Evolutionary conservation across 257 asterid species (phyloP).

Genomic region (Petunia secreta): DNA sequence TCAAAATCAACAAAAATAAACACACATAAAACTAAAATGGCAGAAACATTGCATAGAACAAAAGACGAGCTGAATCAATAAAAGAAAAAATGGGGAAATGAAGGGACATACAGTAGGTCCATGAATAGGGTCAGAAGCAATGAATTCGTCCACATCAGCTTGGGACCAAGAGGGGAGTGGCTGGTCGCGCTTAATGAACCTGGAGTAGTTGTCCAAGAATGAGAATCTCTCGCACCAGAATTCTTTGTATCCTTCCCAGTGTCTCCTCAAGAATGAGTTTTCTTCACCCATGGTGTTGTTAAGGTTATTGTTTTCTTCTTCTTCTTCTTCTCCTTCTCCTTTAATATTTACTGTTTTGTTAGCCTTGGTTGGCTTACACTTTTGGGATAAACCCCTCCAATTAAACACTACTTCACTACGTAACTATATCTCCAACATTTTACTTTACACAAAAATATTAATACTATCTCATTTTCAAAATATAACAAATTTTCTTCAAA

Average conservation of each 20-base stretch:
- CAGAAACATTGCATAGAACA: background rate
- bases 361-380: too few species aligned
- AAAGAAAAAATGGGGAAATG: background rate
- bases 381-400: too few species aligned
- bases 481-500: too few species aligned
- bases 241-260: slow-evolving; percentile 68
- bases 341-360: too few species aligned
- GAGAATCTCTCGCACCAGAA: slow-evolving; percentile 79
- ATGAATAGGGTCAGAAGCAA: slow-evolving; percentile 67
- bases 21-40: background rate
- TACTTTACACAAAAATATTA: too few species aligned
- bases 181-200: slow-evolving; percentile 60
- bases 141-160: slow-evolving; percentile 74
- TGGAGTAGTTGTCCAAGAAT: slow-evolving; percentile 60
- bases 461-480: too few species aligned
- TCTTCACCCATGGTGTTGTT: slow-evolving; percentile 5
- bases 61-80: background rate
- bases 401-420: too few species aligned
- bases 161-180: slow-evolving; percentile 81
- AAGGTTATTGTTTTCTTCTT: background rate
- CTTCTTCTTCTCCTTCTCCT: background rate
- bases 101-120: slow-evolving; percentile 70
- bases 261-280: slow-evolving; percentile 37
- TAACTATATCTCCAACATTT: too few species aligned
- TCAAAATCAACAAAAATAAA: background rate